Conservation (phyloP, 305 asterid genomes). For the Vinca major region DNA sequence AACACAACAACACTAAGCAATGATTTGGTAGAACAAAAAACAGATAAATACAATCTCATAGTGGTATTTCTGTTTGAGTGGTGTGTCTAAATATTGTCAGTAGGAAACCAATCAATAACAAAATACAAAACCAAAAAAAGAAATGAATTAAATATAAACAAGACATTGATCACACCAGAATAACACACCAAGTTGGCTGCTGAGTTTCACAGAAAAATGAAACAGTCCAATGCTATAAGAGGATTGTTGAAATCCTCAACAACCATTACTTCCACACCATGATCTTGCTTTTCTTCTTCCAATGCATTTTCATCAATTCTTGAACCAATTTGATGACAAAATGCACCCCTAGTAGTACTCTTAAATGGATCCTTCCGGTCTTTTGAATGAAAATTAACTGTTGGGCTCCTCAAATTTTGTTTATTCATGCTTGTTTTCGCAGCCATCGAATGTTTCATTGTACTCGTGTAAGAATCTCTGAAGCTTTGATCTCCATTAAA, state of each 20-base stretch:
- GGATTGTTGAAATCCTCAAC: conserved; percentile 63
- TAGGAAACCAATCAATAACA: background rate
- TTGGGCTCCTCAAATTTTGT: conserved; percentile 28
- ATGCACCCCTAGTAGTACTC: conserved; percentile 18
- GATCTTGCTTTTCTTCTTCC: conserved; percentile 20
- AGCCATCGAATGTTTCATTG: conserved; percentile 10
- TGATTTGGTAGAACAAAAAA: background rate
- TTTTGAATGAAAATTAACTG: conserved; percentile 21
- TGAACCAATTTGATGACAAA: conserved; percentile 20
- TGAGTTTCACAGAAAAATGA: conserved; percentile 47
- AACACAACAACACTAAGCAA: no score
- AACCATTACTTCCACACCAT: conserved; percentile 30
- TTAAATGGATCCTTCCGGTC: conserved; percentile 12
- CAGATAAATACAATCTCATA: background rate
- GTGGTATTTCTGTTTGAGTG: background rate
- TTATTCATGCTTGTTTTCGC: conserved; percentile 22
- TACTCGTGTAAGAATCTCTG: conserved; percentile 9
- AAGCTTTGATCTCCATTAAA: conserved; percentile 26
- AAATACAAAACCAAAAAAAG: background rate
- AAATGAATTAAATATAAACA: background rate
- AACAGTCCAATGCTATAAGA: conserved; percentile 69
- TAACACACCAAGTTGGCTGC: background rate
- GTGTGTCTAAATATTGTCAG: background rate
- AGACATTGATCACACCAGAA: background rate
- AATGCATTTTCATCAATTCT: conserved; percentile 27